Base-by-base conservation (phyloP, 176 grass and related monocot genomes). In the Ananas comosus region DNA sequence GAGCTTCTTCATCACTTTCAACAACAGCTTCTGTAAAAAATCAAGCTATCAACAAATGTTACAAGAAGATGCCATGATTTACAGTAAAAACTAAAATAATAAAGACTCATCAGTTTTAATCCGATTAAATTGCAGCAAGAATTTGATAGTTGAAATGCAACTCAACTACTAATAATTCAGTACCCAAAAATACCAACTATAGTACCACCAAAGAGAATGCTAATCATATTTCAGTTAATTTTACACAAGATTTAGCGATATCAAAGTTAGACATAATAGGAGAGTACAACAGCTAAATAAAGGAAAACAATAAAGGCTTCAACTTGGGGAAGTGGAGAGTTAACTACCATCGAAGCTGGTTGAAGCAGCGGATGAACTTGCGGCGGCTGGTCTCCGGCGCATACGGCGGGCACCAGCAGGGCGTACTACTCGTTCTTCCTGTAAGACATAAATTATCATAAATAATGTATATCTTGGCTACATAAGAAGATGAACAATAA, bases 381-480 rank as follows among this genome's bases (percentile, higher is more conserved):
- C 80, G 29, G 82, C 79, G 66, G 76, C 71, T 11, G 80, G 79
- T 57, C 93, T 83, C 53, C 89, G 77, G n/a, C 86, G 86, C 93
- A 92, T 96, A 49, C 93, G 88, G 25, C 86, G 83, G 33, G 66
- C 76, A 3, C 76, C 79, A 13, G 67, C 75, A 53, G 82, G 74
- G 2, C 73, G 86, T 12, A 87, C 64, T 27, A 92, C 92, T 68
- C 84, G 81, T 42, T 87, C 93, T 67, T 71, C 88, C 88, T 96
- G 19, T 53, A 11, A 10, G 49, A 52, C 11, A 51, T 52, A 13
- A 10, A 52, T 24, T 24, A 42, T 42, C 4, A 42, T 10, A 70
- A 51, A 22, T 27, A 24, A 51, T 53, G 27, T 13, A 14, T 13
- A 11, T 27, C 51, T 18, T 59, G n/a, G 53, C 1, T 23, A 21